Conservation (phyloP, 1,284 basidiomycete genomes). For the Tilletia caries region DNA sequence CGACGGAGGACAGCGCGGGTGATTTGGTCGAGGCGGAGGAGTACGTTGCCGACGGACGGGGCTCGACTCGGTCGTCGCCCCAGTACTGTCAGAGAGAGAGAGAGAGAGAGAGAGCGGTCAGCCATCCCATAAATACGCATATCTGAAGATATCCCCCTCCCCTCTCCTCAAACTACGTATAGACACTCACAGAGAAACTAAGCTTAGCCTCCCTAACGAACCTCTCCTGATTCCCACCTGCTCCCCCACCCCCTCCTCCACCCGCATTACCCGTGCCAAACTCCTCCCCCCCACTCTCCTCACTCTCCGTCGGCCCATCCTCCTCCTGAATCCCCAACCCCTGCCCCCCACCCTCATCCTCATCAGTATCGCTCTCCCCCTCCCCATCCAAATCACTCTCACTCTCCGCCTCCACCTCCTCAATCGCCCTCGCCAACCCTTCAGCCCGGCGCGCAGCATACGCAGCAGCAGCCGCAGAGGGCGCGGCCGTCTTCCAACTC, state of each 20-base stretch:
- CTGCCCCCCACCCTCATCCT: constrained; percentile 15
- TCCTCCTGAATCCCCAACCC: not conserved
- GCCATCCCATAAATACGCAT: too few relatives aligned
- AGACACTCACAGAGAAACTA: constrained; percentile 30
- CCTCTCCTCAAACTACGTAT: too few relatives aligned
- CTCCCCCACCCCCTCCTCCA: not conserved
- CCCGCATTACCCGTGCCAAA: not conserved
- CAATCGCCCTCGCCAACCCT: not conserved
- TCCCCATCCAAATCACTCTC: constrained; percentile 10
- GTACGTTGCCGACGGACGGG: constrained; percentile 13
- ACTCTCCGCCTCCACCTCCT: not conserved
- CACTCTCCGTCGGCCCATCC: constrained; percentile 1
- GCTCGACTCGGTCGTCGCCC: constrained; percentile 35
- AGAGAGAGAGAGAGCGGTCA: not conserved
- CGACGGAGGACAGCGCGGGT: not conserved
- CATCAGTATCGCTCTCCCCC: too few relatives aligned
- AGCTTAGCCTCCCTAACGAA: constrained; percentile 41
- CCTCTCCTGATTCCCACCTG: constrained; percentile 22
- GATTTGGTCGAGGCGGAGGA: not conserved
- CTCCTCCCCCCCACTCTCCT: constrained; percentile 23
- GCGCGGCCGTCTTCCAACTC: constrained; percentile 25
- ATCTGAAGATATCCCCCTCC: too few relatives aligned
- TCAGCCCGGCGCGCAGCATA: constrained; percentile 17
- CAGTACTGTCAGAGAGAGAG: constrained; percentile 23
- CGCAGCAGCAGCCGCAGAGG: not conserved